Base-by-base conservation (phyloP, 192 early-diverging fungal species). In the Spinellus fusiger region DNA sequence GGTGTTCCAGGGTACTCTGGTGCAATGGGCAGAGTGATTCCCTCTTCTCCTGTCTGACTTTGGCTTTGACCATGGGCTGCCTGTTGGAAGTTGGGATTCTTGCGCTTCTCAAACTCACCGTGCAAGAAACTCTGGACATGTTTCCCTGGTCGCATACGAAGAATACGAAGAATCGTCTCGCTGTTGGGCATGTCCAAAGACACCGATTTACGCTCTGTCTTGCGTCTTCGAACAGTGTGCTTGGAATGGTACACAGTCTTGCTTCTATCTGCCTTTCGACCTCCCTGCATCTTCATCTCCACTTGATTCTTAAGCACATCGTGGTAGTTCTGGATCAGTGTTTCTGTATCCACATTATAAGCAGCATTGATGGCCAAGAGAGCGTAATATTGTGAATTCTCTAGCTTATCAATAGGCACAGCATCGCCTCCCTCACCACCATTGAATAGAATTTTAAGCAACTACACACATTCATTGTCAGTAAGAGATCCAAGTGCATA, bases 401-500 rank as follows among this genome's bases (percentile, higher is more conserved):
- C 84, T 2, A 91, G 66, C 10, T 70, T 73, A 1, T 87, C 87
- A 25, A 77, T 44, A 0, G 84, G 74, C 31, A 86, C 74, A 16
- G 79, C 83, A 57, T 88, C 86, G 34, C 78, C 81, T 49, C 86
- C 83, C 53, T 80, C 78, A n/a, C 85, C 88, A 40, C 86, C 89
- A 40, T 85, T 82, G 61, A 89, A 83, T 52, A 86, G 84, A 59
- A 83, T 71, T 70, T 89, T 87, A 34, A 91, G 71, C n/a, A 88
- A 82, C 65, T 89, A 52, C 47, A 4, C 5, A 9, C 4, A 58
- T 40, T 38, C 33, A 56, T 44, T 4, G 13, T 16, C n/a, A 47
- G 4, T 5, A 38, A 38, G 37, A 44, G 3, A 2, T 9, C 13
- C 16, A 37, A 2, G 25, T 56, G 35, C 2, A 55, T 18, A 55